Base-by-base conservation (phyloP, 2,329 filamentous ascomycete species). In the Talaromyces sp. region DNA sequence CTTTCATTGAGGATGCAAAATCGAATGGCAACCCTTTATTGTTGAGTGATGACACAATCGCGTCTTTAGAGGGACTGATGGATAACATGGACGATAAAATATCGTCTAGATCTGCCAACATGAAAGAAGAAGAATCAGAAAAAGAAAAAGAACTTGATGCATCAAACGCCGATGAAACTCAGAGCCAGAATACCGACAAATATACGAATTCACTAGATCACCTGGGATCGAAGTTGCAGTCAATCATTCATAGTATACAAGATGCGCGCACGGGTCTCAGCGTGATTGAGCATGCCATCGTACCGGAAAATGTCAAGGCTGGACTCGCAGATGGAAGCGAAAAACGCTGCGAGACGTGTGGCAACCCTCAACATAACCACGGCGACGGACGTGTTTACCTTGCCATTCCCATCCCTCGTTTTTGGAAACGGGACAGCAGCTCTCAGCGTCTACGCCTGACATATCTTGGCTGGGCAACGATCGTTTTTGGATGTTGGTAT, bases 401-500 rank as follows among this genome's bases (percentile, higher is more conserved):
- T 8, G 62, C 67, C 33, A 63, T 76, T 28, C 69, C 69, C 2
- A 62, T 75, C 21, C 74, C 73, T 35, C 70, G 64, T 19, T 61
- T 77, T 8, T 76, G 74, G 68, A 66, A 63, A 48, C 66, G 65
- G 54, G 60, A 69, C 46, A 63, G 66, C 15, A 56, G 56, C 8
- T 69, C 69, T 25, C 56, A 66, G 25, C 67, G 69, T 13, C 61
- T 68, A 4, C 71, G 67, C 15, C 69, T 67, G 13, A 78, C 75
- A 5, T 67, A 64, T 15, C 62, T 77, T 1, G 72, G 73, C 36
- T 77, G 72, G 68, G 59, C 72, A 28, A 65, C 75, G 11, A 59
- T 80, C 1, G 21, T 73, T 7, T 69, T 77, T 17, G 65, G 78
- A 17, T 63, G 70, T 37, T 85, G 80, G 80, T 79, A 77, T 64